Base-by-base conservation (phyloP, 345 rosid genomes). In the Syzygium aqueum region DNA sequence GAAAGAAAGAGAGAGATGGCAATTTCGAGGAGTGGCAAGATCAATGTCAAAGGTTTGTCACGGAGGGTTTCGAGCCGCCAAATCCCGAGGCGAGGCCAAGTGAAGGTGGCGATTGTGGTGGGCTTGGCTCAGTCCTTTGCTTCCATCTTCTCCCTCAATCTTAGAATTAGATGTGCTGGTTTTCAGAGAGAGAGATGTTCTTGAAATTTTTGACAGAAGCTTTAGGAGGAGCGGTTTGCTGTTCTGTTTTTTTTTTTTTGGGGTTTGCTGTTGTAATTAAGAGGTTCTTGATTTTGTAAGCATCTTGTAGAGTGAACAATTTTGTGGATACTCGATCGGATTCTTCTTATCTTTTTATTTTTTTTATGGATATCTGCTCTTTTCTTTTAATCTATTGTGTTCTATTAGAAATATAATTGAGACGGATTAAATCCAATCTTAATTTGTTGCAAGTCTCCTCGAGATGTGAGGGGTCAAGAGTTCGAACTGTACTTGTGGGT, bases 1-100 rank as follows among this genome's bases (percentile, higher is more conserved):
- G 50, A 16, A 43, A 52, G 22, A 77, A 51, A 40, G 54, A 87
- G 23, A 43, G 51, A 59, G 27, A 93, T 95, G 98, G 93, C 82
- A 53, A 89, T 91, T 9, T 88, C 89, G 53, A 87, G 92, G 49
- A 89, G 88, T 61, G 17, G 52, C 11, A 80, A 61, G 88, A 91
- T 84, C 88, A 88, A 86, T 63, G 90, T 90, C 23, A 88, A 92
- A 86, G 84, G 86, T 87, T 85, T 88, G 52, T 86, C 91, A 25
- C 88, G 85, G 85, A 87, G 91, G 87, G 84, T 87, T 19, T 63
- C 54, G n/a, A 61, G 93, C 91, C 96, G 98, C 87, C 94, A 87
- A 86, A 91, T 94, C 21, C 98, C 98, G 3, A 94, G 92, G 92
- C 93, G 98, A 91, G 97, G 98, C 3, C 94, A 90, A 85, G 94